Percentiles rank a stretch among this genome's conserved stretches.
phyloP scores from a whole-genome alignment of 1,284 basidiomycete species.

The Baeospora myosura region DNA sequence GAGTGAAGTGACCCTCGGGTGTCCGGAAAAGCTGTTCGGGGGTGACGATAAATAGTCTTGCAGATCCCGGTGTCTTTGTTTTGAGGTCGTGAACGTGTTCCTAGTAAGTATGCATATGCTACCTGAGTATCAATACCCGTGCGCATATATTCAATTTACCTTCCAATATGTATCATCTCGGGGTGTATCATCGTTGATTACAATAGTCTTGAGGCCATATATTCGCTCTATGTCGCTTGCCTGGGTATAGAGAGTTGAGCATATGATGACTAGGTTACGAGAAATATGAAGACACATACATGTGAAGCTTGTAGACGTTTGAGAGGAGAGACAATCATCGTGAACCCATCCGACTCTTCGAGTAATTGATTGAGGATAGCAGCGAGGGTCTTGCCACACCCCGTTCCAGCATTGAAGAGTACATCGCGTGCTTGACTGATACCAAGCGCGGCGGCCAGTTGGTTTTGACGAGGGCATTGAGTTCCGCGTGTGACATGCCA shows the following conservation, averaged over 20 bases:
- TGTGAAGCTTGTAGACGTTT: background rate
- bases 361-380: background rate
- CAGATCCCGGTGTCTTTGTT: background rate
- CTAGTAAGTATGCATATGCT: background rate
- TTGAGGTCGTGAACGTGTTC: background rate
- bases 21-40: constrained; percentile 1
- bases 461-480: background rate
- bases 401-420: background rate
- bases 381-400: background rate
- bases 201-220: background rate
- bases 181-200: constrained; percentile 1
- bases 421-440: background rate
- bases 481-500: background rate
- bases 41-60: background rate
- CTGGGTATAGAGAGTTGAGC: background rate
- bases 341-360: background rate
- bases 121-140: background rate
- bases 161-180: background rate
- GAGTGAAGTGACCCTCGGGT: constrained; percentile 1
- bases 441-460: background rate
- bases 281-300: background rate
- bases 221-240: background rate
- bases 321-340: background rate
- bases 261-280: background rate
- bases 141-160: background rate